Base-by-base conservation (phyloP, 495 filamentous ascomycete genomes). In the Thermothielavioides terrestris region DNA sequence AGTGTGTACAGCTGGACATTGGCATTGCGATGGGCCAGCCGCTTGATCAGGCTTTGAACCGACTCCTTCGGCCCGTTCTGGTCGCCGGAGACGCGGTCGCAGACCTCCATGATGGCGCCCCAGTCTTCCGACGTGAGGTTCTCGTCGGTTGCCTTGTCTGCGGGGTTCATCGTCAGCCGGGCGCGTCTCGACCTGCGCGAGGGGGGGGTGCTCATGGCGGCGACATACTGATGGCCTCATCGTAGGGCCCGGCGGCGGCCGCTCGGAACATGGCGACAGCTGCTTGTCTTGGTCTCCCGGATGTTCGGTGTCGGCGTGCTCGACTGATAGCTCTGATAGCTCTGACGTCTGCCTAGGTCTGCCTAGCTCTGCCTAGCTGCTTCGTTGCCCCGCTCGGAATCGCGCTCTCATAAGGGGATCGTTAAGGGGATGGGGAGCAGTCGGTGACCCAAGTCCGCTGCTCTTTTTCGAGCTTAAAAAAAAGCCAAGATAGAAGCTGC, bases 1-100 rank as follows among this genome's bases (percentile, higher is more conserved):
- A 98, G 77, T 17, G 92, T 97, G 64, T 98, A 98, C 27, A 98
- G 77, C 70, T 98, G 92, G n/a, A 98, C 92, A 69, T 98, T 97
- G 49, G 92, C 92, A 70, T 98, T 98, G 52, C 92, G 81, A 70
- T 98, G 91, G 48, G 92, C 94, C 55, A 98, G 75, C 50, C 92
- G 77, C 71, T 95, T 97, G 66, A 97, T 98, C 77, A 98, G 77
- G 51, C 87, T 85, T 53, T 89, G 86, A 53, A 97, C 88, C 15
- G 82, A 89, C 72, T 97, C 91, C 70, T 94, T 95, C 43, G 89
- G 77, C 36, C 89, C 79, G 62, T 72, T 77, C 37, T 64, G 44
- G 47, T 76, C 68, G 43, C 62, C 69, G 23, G 62, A 70, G 35
- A 96, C 92, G 62, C 89, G 90, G 68, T 98, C 92, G 77, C 91